Evolutionary conservation across 2,329 filamentous ascomycete species (phyloP).

Genomic region (Aspergillus niger): DNA sequence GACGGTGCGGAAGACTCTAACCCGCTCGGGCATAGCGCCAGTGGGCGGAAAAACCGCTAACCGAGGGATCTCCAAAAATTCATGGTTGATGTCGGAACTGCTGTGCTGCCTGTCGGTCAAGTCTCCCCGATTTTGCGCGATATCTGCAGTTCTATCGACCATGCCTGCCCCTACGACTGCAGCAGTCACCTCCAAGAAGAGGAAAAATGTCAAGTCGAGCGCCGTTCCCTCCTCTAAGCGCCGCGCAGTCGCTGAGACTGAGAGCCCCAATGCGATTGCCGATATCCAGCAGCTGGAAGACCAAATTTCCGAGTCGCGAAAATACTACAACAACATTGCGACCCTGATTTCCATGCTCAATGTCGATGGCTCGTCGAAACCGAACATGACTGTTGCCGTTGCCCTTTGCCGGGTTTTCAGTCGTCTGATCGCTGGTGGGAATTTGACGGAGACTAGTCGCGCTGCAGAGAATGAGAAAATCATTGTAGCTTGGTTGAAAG

Average conservation of each 20-base stretch:
- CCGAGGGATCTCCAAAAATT: constrained; percentile 36
- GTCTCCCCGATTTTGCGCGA: neutral
- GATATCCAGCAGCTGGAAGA: constrained; percentile 75
- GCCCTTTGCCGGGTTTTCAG: constrained; percentile 86
- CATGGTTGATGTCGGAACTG: constrained; percentile 11
- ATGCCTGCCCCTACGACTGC: constrained; percentile 33
- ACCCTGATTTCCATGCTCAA: constrained; percentile 65
- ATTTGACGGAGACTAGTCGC: constrained; percentile 65
- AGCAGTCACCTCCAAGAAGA: constrained; percentile 39
- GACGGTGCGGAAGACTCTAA: constrained; percentile 40
- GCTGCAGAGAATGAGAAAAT: constrained; percentile 72
- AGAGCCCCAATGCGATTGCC: constrained; percentile 58
- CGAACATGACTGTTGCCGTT: constrained; percentile 69
- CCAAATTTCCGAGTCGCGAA: constrained; percentile 80
- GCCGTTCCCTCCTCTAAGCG: constrained; percentile 45
- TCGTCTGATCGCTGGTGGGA: constrained; percentile 73
- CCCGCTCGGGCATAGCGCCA: constrained; percentile 29
- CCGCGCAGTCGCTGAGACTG: constrained; percentile 51
- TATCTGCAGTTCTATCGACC: constrained; percentile 28
- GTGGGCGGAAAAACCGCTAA: constrained; percentile 36
- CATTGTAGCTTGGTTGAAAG: constrained; percentile 76
- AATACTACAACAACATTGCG: constrained; percentile 89
- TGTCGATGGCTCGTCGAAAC: constrained; percentile 54
- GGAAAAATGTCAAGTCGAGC: constrained; percentile 41
- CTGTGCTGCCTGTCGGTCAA: neutral